Conservation (phyloP, 257 asterid genomes). For the Paulownia fortunei region DNA sequence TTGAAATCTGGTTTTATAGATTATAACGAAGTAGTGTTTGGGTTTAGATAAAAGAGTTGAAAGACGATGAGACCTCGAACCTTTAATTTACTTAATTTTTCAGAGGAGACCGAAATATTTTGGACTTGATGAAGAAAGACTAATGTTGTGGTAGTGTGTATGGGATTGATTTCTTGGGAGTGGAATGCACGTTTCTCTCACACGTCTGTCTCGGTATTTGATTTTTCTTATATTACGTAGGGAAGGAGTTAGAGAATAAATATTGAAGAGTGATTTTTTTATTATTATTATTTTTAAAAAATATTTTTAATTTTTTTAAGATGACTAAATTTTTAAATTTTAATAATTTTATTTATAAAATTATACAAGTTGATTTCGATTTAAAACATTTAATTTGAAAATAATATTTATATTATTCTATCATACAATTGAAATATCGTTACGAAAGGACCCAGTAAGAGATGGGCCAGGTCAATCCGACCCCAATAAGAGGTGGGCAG, state of each 20-base stretch:
- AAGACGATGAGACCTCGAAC: neutral
- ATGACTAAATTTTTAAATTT: no score
- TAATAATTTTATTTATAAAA: no score
- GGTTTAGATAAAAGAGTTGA: neutral
- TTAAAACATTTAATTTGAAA: neutral
- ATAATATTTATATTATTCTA: neutral
- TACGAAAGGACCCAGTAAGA: neutral
- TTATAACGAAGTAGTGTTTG: neutral
- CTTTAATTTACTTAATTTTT: no score
- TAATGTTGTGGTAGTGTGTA: neutral
- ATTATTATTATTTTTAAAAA: no score
- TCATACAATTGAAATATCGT: neutral
- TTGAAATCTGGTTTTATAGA: neutral
- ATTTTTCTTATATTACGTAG: no score
- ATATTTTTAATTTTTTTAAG: no score
- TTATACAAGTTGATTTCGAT: neutral
- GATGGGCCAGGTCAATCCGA: neutral
- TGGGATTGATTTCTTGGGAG: neutral
- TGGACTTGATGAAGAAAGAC: neutral
- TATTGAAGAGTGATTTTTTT: no score
- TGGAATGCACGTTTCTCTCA: neutral
- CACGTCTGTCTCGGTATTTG: neutral
- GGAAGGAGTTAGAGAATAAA: no score
- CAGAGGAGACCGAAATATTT: neutral
- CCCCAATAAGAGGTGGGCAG: no score